These are phyloP conservation scores for Ceratocystis smalleyi DNA, from an alignment of 2,329 filamentous ascomycete genomes.

Conservation along the genomic window DNA sequence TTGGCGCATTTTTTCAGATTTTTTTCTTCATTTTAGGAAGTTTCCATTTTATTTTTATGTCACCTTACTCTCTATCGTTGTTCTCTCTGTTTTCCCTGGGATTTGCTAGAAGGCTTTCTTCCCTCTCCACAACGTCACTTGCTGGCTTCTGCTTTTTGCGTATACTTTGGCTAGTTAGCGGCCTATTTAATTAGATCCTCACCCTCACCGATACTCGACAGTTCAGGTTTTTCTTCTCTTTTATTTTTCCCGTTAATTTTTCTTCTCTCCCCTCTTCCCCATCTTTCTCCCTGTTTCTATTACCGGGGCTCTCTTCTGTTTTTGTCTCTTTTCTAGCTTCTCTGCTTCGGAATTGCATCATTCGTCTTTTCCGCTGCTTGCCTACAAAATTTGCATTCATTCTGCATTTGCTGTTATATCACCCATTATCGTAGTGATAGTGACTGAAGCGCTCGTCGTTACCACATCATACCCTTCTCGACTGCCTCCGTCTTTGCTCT, in stretches of 20 bases:
- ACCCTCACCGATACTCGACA: neutral
- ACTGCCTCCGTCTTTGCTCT: too few species aligned
- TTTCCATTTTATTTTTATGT: neutral
- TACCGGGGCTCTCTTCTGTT: neutral
- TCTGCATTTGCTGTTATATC: neutral
- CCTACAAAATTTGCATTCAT: neutral
- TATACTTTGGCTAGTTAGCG: neutral
- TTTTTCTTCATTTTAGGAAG: neutral
- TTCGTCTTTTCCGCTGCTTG: too few species aligned
- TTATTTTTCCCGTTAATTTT: neutral
- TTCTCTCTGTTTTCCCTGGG: neutral
- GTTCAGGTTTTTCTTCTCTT: conserved; percentile 16
- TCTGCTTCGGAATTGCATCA: neutral
- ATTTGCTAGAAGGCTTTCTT: neutral
- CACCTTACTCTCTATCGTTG: neutral
- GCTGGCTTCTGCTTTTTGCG: neutral
- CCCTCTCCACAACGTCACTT: conserved; percentile 9
- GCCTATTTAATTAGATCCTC: conserved; percentile 11
- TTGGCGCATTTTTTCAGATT: neutral
- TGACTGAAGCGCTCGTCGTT: too few species aligned
- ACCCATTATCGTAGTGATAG: neutral
- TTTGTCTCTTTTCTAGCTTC: neutral
- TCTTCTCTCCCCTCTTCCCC: conserved; percentile 5
- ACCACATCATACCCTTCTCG: too few species aligned
- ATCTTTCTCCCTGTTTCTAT: conserved; percentile 9